A percentile compares a stretch with the other conserved stretches of the same genome.
phyloP scores from a whole-genome alignment of 306 rosid species.

The Lotus japonicus region DNA sequence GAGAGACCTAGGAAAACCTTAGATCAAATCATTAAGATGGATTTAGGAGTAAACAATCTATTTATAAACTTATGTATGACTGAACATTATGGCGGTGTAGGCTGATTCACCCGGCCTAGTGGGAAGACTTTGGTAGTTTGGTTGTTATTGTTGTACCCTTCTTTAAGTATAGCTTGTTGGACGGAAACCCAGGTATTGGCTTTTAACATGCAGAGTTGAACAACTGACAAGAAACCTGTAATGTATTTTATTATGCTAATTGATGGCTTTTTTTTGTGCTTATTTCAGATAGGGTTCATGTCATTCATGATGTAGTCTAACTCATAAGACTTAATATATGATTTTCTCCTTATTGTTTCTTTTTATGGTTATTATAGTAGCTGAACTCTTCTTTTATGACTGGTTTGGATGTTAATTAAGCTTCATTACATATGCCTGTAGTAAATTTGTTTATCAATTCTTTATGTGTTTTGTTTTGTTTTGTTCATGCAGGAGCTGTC shows the following conservation, averaged over 20 bases:
- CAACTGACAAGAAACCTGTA: background rate
- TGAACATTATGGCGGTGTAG: too few relatives aligned
- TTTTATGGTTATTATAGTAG: background rate
- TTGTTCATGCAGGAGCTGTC: constrained; percentile 66
- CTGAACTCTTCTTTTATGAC: background rate
- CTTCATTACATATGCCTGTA: background rate
- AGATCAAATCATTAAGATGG: too few relatives aligned
- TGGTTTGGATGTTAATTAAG: background rate
- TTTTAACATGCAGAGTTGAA: background rate
- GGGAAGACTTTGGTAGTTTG: too few relatives aligned
- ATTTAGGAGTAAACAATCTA: too few relatives aligned
- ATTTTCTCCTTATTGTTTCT: background rate
- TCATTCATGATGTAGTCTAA: background rate
- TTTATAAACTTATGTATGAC: too few relatives aligned
- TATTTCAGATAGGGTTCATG: background rate
- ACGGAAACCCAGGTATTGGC: background rate
- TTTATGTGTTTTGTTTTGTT: constrained; percentile 9
- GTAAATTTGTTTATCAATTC: constrained; percentile 18
- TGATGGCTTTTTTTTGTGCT: background rate
- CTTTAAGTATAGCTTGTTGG: background rate
- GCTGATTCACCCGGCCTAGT: too few relatives aligned
- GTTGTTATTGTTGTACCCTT: background rate
- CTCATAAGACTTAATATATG: background rate
- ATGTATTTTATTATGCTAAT: background rate
- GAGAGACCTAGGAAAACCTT: too few relatives aligned